phyloP scores from a whole-genome alignment of 2,329 filamentous ascomycete species.

The Alternaria sp. region DNA sequence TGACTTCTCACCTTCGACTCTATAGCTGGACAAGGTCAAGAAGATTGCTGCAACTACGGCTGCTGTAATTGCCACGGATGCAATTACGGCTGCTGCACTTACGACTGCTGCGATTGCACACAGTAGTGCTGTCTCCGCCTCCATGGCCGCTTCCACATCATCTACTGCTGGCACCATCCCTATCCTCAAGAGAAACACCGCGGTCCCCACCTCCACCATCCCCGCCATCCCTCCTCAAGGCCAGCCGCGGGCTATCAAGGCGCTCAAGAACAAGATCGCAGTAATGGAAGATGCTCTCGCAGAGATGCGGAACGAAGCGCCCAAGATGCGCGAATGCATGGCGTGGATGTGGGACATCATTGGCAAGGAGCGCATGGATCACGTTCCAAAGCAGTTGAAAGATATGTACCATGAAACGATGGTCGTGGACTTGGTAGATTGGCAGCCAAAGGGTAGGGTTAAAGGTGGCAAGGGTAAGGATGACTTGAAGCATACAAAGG shows the following conservation, averaged over 20 bases:
- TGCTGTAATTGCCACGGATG: no score
- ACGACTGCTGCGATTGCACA: no score
- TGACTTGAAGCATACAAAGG: neutral
- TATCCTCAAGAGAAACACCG: no score
- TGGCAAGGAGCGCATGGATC: neutral
- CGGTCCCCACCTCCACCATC: neutral
- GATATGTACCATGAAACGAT: neutral
- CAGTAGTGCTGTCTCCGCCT: no score
- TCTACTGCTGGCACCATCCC: no score
- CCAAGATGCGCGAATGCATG: neutral
- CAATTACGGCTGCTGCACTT: no score
- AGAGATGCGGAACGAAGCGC: neutral
- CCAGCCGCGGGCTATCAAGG: neutral
- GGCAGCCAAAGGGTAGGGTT: neutral
- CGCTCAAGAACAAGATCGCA: neutral
- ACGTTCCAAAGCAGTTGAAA: neutral
- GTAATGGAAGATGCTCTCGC: neutral
- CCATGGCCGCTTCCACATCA: no score
- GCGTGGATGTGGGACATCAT: neutral
- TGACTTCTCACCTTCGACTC: neutral
- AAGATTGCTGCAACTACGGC: neutral
- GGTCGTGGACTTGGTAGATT: neutral
- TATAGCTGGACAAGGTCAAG: neutral
- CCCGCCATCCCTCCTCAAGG: neutral
- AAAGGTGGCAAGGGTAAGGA: neutral